Conservation (phyloP, 768 basidiomycete genomes). For the Roridomyces roridus region DNA sequence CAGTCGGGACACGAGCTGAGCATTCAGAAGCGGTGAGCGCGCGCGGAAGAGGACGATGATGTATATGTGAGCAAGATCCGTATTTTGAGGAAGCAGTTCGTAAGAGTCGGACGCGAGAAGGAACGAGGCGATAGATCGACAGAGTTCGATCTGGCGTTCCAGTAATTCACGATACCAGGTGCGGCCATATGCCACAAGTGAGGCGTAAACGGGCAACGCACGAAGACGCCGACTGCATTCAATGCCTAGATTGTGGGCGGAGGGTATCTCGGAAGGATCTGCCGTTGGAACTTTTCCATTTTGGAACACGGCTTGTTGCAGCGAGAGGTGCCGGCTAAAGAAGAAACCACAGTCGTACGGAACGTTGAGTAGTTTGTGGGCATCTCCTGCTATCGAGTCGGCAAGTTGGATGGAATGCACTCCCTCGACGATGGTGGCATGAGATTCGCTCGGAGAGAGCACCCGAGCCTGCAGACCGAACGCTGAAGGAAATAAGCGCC, state of each 20-base stretch:
- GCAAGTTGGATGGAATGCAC: constrained; percentile 8
- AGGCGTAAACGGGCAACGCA: constrained; percentile 21
- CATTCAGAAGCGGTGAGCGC: constrained; percentile 6
- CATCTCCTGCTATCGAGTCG: constrained; percentile 20
- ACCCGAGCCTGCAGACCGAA: constrained; percentile 21
- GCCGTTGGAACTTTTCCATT: constrained; percentile 1
- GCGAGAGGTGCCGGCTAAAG: constrained; percentile 11
- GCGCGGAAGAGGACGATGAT: constrained; percentile 24
- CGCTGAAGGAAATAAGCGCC: not conserved
- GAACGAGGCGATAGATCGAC: constrained; percentile 15
- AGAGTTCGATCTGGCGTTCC: constrained; percentile 20
- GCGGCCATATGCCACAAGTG: constrained; percentile 21
- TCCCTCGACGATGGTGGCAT: constrained; percentile 5
- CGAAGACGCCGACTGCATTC: constrained; percentile 24
- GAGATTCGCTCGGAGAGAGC: not conserved
- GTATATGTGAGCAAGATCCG: constrained; percentile 4
- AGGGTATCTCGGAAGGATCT: constrained; percentile 9
- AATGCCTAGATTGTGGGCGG: constrained; percentile 24
- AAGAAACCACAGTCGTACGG: constrained; percentile 26
- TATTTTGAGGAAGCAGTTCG: constrained; percentile 17
- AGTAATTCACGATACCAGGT: constrained; percentile 13
- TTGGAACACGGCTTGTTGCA: constrained; percentile 24
- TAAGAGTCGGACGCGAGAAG: constrained; percentile 9
- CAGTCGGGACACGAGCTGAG: not conserved
- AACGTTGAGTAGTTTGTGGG: constrained; percentile 20